Conservation (phyloP, 2,329 filamentous ascomycete species). For the Sporothrix schenckii region DNA sequence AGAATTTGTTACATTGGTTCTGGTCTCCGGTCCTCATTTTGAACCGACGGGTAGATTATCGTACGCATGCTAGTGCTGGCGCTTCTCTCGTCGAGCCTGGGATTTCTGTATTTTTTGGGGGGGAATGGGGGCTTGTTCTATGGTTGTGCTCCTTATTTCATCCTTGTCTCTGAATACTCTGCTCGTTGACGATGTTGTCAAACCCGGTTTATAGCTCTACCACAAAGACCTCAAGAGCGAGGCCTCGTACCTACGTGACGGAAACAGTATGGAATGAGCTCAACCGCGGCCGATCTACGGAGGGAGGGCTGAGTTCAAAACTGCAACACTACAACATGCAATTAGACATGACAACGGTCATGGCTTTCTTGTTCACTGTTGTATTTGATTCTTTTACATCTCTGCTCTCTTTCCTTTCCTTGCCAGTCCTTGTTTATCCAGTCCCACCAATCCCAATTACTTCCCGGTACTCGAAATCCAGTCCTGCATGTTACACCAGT, state of each 20-base stretch:
- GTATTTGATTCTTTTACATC: too few species aligned
- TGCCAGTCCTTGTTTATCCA: too few species aligned
- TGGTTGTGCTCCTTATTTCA: not conserved
- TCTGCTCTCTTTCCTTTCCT: too few species aligned
- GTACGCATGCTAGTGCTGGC: slow-evolving; percentile 15
- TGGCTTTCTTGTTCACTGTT: not conserved
- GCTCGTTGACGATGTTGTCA: not conserved
- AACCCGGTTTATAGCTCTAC: not conserved
- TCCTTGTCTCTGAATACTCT: not conserved
- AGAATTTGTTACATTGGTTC: not conserved
- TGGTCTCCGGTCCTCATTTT: not conserved
- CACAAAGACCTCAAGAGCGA: not conserved
- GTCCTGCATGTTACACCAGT: too few species aligned
- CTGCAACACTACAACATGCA: not conserved
- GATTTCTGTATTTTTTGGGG: not conserved
- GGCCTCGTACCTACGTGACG: slow-evolving; percentile 21
- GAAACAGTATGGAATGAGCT: not conserved
- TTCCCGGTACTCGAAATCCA: too few species aligned
- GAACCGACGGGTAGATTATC: slow-evolving; percentile 28
- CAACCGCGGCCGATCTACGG: not conserved
- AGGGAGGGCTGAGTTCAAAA: not conserved
- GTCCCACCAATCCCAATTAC: too few species aligned
- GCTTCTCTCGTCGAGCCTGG: not conserved
- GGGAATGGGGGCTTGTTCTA: not conserved
- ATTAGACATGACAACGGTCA: not conserved